Base-by-base conservation (phyloP, 345 rosid species). In the Acer saccharum region DNA sequence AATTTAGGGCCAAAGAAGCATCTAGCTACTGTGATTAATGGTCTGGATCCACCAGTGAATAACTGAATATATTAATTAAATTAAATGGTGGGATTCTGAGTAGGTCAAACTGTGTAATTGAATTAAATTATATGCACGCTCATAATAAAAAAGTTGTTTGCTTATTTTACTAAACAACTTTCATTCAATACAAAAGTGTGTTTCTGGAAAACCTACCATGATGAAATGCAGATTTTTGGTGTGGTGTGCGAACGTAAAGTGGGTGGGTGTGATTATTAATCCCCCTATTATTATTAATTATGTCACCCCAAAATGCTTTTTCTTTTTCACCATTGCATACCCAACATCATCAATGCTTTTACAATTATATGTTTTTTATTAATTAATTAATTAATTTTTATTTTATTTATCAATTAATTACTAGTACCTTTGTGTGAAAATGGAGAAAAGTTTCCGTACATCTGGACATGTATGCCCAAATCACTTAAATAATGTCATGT, bases 191-290 rank as follows among this genome's bases (percentile, higher is more conserved):
- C 65, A 52, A 58, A 25, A 62, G 32, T 62, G 43, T 73, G 43
- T 57, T 44, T 29, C 23, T 25, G 69, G 11, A 71, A 71, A 60
- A 52, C 2, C 48, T 63, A 57, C 9, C 27, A 39, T 61, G 57
- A 73, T 61, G 23, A 23, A 27, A 4, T 52, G 1, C 63, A 55
- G 25, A n/a, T 68, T 44, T 65, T 21, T 68, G 74, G 35, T 71
- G 48, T 32, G 55, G 35, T 61, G 57, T 55, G 68, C 57, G 20
- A 43, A 2, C 57, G 21, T n/a, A 9, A 2, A 39, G 67, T 44
- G 68, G 68, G 81, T 78, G 82, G 76, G 29, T 32, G 65, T 76
- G 75, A 78, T 81, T 35, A 78, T 80, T 41, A 2, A 10, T 27
- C 39, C 14, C 39, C 39, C 17, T 65, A 65, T 32, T 65, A 32